A percentile compares a stretch with the other conserved stretches of the same genome.
Evolutionary conservation across 2,329 filamentous ascomycete genomes (phyloP).

Genomic region (Rutstroemia sp.): DNA sequence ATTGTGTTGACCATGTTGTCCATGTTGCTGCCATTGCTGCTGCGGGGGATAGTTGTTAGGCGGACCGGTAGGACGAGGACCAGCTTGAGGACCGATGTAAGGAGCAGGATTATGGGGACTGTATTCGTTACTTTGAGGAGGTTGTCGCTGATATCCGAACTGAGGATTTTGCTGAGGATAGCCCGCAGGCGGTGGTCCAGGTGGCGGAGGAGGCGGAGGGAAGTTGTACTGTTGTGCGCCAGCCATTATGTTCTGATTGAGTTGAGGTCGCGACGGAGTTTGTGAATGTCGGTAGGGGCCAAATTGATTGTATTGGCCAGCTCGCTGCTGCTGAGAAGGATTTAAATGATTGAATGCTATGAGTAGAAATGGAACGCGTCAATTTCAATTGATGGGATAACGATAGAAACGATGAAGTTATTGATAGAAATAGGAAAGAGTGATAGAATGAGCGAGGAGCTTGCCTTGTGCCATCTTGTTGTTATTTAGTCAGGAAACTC

Average conservation of each 20-base stretch:
- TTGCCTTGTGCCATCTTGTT: background rate
- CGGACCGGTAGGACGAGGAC: constrained; percentile 17
- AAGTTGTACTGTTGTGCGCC: constrained; percentile 29
- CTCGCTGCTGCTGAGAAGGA: background rate
- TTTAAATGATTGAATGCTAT: background rate
- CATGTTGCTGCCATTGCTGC: constrained; percentile 26
- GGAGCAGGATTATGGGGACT: constrained; percentile 25
- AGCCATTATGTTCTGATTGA: constrained; percentile 17
- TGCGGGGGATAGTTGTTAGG: constrained; percentile 20
- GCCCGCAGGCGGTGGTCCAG: constrained; percentile 23
- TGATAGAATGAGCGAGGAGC: background rate
- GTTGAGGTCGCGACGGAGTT: constrained; percentile 2
- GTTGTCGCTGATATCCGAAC: constrained; percentile 25
- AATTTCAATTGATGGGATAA: background rate
- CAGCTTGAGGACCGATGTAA: constrained; percentile 30
- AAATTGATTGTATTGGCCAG: background rate
- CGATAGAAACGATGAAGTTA: background rate
- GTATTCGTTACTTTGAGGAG: constrained; percentile 21
- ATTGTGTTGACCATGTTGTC: constrained; percentile 14
- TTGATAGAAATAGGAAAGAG: background rate
- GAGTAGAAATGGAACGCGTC: background rate
- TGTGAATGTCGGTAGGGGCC: background rate
- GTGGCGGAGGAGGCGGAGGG: constrained; percentile 28
- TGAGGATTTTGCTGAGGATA: constrained; percentile 24
- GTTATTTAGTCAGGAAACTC: background rate